These are phyloP conservation scores for Ganoderma meredithae DNA, from an alignment of 1,284 basidiomycete genomes.

Conservation along the genomic window DNA sequence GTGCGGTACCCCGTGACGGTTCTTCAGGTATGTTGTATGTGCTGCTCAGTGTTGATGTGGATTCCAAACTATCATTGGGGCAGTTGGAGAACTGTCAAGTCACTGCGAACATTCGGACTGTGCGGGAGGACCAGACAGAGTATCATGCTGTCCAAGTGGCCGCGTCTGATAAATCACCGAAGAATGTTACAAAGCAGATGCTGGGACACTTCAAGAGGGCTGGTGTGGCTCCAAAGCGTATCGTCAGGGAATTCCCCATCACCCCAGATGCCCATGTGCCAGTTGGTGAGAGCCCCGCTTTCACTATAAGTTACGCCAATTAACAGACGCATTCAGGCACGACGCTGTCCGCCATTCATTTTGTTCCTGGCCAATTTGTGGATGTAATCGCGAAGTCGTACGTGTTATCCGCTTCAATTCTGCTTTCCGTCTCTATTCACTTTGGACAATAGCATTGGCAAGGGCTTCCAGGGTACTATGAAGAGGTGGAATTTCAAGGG, in stretches of 20 bases:
- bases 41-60: too few species aligned
- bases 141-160: slow-evolving; percentile 91
- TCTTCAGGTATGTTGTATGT: slow-evolving; percentile 74
- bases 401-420: slow-evolving; percentile 43
- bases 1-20: slow-evolving; percentile 91
- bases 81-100: slow-evolving; percentile 89
- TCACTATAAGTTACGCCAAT: slow-evolving; percentile 15
- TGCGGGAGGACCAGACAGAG: slow-evolving; percentile 69
- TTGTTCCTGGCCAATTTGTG: slow-evolving; percentile 97
- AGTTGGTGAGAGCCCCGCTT: slow-evolving; percentile 66
- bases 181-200: slow-evolving; percentile 78
- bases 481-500: slow-evolving; percentile 96
- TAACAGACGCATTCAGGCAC: slow-evolving; percentile 64
- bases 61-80: slow-evolving; percentile 16
- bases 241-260: slow-evolving; percentile 91
- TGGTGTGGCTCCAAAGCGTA: slow-evolving; percentile 84
- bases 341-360: slow-evolving; percentile 90
- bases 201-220: slow-evolving; percentile 89
- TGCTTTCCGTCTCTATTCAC: slow-evolving; percentile 3
- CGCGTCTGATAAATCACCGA: slow-evolving; percentile 72
- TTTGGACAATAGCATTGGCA: slow-evolving; percentile 76
- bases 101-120: slow-evolving; percentile 74
- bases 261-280: slow-evolving; percentile 90
- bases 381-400: slow-evolving; percentile 95
- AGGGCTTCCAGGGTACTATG: slow-evolving; percentile 98